phyloP scores from a whole-genome alignment of 495 filamentous ascomycete species.

The Trichoderma parareesei region DNA sequence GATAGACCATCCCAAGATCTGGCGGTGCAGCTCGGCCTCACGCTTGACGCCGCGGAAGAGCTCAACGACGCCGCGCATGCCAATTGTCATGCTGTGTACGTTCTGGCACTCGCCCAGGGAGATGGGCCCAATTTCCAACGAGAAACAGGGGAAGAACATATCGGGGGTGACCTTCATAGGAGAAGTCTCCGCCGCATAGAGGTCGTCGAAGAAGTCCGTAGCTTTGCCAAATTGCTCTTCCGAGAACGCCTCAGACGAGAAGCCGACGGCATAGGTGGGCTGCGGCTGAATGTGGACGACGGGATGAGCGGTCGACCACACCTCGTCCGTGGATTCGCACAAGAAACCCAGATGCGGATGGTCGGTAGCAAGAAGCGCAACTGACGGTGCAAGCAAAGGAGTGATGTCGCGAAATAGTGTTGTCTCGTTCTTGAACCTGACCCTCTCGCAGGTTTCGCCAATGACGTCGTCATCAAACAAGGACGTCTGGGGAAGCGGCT shows the following conservation, averaged over 20 bases:
- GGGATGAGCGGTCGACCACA: slow-evolving; percentile 29
- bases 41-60: slow-evolving; percentile 27
- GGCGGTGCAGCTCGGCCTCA: slow-evolving; percentile 28
- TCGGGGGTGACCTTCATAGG: slow-evolving; percentile 30
- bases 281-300: slow-evolving; percentile 29
- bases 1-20: slow-evolving; percentile 38
- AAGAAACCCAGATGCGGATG: slow-evolving; percentile 23
- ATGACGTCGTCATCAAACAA: not conserved
- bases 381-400: slow-evolving; percentile 30
- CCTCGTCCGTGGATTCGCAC: slow-evolving; percentile 36
- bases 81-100: slow-evolving; percentile 25
- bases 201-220: slow-evolving; percentile 25
- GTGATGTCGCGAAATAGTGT: slow-evolving; percentile 20
- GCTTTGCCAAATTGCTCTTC: slow-evolving; percentile 33
- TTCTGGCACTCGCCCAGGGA: not conserved
- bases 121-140: slow-evolving; percentile 22
- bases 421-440: not conserved
- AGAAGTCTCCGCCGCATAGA: slow-evolving; percentile 16
- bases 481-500: not conserved
- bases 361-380: slow-evolving; percentile 24
- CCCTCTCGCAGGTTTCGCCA: not conserved
- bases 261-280: slow-evolving; percentile 37
- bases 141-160: slow-evolving; percentile 37
- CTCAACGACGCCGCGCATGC: slow-evolving; percentile 27
- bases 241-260: slow-evolving; percentile 32